Base-by-base conservation (phyloP, 331 rosid genomes). In the Cydonia oblonga region DNA sequence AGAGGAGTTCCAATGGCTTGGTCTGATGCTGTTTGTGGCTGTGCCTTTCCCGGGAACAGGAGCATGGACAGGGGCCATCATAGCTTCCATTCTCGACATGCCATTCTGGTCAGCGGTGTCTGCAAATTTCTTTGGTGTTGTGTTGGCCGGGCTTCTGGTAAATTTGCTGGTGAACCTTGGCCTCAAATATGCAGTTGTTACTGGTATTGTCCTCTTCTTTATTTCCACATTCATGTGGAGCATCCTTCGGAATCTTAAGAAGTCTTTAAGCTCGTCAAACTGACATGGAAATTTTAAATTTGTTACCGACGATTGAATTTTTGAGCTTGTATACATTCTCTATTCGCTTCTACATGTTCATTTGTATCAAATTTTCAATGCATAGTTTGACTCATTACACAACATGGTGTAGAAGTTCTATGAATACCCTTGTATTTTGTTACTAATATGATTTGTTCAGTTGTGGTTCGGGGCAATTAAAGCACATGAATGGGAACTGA, bases 1-100 rank as follows among this genome's bases (percentile, higher is more conserved):
- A 52, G 89, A 93, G 82, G 97, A 93, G 90, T 93, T 93, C 80
- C 97, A 91, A 72, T 93, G 98, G 98, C 92, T 91, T 60, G 97
- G 98, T 66, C 85, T 91, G 23, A 91, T 93, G 97, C 76, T 91
- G 72, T 93, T 93, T 76, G 98, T 93, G 57, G 97, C 97, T 23
- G 97, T 93, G 74, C 98, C 97, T 74, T 91, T 93, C 79, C 98
- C 97, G 0, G 97, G 98, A 67, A 93, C 97, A 25, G 98, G 97
- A 76, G 97, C 98, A 28, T 93, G 98, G 98, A 75, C 96, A 1
- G 96, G 97, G 40, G 97, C 98, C 67, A 40, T 93, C 35, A 80
- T 93, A 81, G 98, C 98, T 49, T 88, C 97, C n/a, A 79, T 93
- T 69, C 91, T 93, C 62, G 98, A 93, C 40, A 91, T 93, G 96